Conservation (phyloP, 2,329 filamentous ascomycete species). For the Calonectria hawksworthii region DNA sequence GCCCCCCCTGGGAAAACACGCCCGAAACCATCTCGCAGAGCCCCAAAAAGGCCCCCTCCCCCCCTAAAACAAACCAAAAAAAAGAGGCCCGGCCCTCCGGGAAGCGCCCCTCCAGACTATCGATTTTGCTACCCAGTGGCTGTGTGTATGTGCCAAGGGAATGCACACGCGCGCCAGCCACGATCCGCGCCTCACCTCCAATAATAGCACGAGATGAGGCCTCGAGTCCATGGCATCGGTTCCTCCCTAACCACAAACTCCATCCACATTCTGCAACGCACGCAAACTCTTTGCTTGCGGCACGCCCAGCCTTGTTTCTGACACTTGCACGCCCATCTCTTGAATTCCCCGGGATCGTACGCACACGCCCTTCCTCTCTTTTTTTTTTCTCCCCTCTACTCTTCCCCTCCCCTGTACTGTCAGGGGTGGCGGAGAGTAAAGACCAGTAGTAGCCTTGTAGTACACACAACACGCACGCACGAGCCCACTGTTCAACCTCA, state of each 20-base stretch:
- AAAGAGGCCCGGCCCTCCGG: constrained; percentile 7
- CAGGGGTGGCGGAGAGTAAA: background rate
- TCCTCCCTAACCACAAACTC: constrained; percentile 20
- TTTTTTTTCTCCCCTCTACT: background rate
- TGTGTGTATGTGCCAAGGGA: constrained; percentile 14
- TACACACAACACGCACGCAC: background rate
- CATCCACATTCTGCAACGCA: constrained; percentile 10
- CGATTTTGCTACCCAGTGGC: constrained; percentile 22
- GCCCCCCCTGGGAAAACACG: constrained; percentile 12
- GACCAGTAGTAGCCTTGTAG: background rate
- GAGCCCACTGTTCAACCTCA: background rate
- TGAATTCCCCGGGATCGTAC: background rate
- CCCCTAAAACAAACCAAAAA: background rate
- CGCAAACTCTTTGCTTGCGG: background rate
- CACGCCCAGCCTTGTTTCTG: background rate
- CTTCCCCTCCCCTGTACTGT: background rate
- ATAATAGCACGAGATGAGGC: constrained; percentile 28
- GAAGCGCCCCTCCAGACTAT: constrained; percentile 20
- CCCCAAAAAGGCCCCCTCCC: background rate
- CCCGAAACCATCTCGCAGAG: constrained; percentile 1
- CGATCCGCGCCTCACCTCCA: constrained; percentile 30
- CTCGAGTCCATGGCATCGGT: constrained; percentile 18
- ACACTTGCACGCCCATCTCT: background rate
- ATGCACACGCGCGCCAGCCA: constrained; percentile 28
- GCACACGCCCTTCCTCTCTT: constrained; percentile 1